Evolutionary conservation across 2,329 filamentous ascomycete species (phyloP), one percentile per base, ranked within the genome.

Genomic region (Fusarium buxicola): DNA sequence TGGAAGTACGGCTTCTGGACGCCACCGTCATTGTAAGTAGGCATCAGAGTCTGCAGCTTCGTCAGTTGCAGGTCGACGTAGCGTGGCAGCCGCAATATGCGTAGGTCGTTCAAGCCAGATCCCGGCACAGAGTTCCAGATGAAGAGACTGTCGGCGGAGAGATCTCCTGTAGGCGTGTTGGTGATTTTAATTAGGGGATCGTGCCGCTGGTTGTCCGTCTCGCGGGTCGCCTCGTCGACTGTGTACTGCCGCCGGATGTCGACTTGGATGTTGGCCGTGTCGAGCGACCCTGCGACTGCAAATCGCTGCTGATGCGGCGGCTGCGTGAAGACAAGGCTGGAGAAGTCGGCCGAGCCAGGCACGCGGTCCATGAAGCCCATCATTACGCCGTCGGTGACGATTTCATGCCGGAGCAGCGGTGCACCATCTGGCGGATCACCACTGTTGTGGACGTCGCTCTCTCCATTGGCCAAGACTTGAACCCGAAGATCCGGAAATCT

Each of bases 401-500:
- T 43, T 3, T 55, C 52, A 12, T 55, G 52, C 1, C 52, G 45
- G 3, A 51, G 3, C 1, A 50, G 30, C 27, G 45, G 45, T 15
- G 52, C 36, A 0, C 36, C 21, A 12, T 12, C 10, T 13, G 31
- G 44, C 12, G 24, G 32, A n/a, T 11, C 36, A 5, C 47, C 24
- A 12, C 36, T 18, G 0, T 18, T 18, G 8, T 1, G 27, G n/a
- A 50, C 21, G 4, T 27, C 27, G 2, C 2, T 7, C 6, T 47
- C n/a, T n/a, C n/a, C 49, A 1, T 53, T 3, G 3, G 15, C 8
- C 1, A 53, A 0, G 1, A 45, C 43, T 5, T 54, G 43, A 2
- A 54, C 44, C 1, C 43, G 43, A 1, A 80, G 68, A 50, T 81
- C 78, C 0, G 77, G 78, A 38, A 77, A 77, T 61, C 67, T 72